Evolutionary conservation across 2,329 filamentous ascomycete genomes (phyloP).

Genomic region (Biscogniauxia mediterranea): DNA sequence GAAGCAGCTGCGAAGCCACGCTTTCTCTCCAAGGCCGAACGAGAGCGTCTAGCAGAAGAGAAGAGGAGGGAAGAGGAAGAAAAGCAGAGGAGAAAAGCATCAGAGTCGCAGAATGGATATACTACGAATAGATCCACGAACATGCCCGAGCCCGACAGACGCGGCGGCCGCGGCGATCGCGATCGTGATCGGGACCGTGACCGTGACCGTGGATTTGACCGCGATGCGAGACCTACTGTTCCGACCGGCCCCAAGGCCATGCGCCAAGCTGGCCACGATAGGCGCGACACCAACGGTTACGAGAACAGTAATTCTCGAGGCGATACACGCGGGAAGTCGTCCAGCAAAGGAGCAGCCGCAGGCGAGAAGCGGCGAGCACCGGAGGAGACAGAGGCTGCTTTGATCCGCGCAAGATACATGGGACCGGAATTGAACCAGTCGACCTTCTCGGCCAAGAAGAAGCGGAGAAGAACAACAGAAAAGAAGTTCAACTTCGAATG

Average conservation of each 20-base stretch:
- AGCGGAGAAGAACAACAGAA: conserved; percentile 86
- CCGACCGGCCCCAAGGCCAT: conserved; percentile 74
- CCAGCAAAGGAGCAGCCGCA: conserved; percentile 14
- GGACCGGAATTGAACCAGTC: conserved; percentile 80
- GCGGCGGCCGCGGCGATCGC: conserved; percentile 16
- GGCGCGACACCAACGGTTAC: conserved; percentile 37
- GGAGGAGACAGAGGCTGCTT: conserved; percentile 68
- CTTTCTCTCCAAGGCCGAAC: conserved; percentile 72
- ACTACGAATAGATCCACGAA: conserved; percentile 35
- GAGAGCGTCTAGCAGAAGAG: conserved; percentile 68
- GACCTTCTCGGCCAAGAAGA: conserved; percentile 93
- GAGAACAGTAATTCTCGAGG: conserved; percentile 36
- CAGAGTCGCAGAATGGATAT: neutral
- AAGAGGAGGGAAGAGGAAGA: conserved; percentile 69
- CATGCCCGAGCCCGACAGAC: conserved; percentile 27
- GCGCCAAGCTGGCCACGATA: conserved; percentile 46
- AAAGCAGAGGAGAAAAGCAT: conserved; percentile 25
- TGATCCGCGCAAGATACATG: conserved; percentile 83
- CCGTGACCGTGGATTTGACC: conserved; percentile 28
- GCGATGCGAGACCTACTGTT: conserved; percentile 33
- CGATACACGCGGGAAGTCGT: conserved; percentile 25
- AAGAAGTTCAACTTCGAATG: conserved; percentile 99
- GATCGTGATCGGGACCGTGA: conserved; percentile 19
- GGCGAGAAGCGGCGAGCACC: conserved; percentile 28
- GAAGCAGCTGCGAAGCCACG: conserved; percentile 83